Evolutionary conservation across 75 land plant genomes (phyloP).

Genomic region (Selaginella moellendorffii): DNA sequence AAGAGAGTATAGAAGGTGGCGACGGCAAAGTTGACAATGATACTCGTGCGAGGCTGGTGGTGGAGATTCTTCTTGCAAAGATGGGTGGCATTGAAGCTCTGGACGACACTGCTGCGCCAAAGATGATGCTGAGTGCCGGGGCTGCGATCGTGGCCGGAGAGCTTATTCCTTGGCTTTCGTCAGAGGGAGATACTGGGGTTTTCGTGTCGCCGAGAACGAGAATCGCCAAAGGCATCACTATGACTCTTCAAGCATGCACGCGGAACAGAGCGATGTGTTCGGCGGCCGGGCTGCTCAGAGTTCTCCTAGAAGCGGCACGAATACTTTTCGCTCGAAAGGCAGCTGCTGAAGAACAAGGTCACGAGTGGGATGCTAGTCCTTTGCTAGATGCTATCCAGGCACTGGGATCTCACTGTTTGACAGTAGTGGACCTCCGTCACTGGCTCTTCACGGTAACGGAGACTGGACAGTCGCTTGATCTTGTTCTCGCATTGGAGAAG

Average conservation of each 20-base stretch:
- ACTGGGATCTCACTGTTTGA: slow-evolving; percentile 69
- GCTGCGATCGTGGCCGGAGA: slow-evolving; percentile 79
- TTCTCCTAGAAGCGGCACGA: slow-evolving; percentile 56
- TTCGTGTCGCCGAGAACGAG: slow-evolving; percentile 63
- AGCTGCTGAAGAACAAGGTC: neutral
- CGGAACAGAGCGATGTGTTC: slow-evolving; percentile 89
- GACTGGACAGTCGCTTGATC: slow-evolving; percentile 42
- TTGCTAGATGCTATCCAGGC: slow-evolving; percentile 53
- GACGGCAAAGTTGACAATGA: slow-evolving; percentile 15
- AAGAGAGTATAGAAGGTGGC: slow-evolving; percentile 27
- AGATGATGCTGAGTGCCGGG: slow-evolving; percentile 81
- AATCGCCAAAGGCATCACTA: slow-evolving; percentile 63
- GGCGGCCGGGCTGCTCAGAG: slow-evolving; percentile 61
- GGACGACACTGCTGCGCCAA: slow-evolving; percentile 46
- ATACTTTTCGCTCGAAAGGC: slow-evolving; percentile 32
- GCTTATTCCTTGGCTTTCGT: slow-evolving; percentile 76
- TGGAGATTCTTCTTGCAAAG: slow-evolving; percentile 81
- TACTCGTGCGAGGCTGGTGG: slow-evolving; percentile 37
- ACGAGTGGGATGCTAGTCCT: slow-evolving; percentile 52
- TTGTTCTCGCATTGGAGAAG: slow-evolving; percentile 70
- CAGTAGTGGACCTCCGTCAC: slow-evolving; percentile 44
- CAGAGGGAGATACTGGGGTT: slow-evolving; percentile 22
- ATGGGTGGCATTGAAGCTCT: slow-evolving; percentile 72
- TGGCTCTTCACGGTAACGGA: slow-evolving; percentile 59
- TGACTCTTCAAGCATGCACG: slow-evolving; percentile 65